A percentile compares a stretch with the other conserved stretches of the same genome.
Conservation (phyloP, 1,284 basidiomycete genomes). For the Boletus subluridellus region DNA sequence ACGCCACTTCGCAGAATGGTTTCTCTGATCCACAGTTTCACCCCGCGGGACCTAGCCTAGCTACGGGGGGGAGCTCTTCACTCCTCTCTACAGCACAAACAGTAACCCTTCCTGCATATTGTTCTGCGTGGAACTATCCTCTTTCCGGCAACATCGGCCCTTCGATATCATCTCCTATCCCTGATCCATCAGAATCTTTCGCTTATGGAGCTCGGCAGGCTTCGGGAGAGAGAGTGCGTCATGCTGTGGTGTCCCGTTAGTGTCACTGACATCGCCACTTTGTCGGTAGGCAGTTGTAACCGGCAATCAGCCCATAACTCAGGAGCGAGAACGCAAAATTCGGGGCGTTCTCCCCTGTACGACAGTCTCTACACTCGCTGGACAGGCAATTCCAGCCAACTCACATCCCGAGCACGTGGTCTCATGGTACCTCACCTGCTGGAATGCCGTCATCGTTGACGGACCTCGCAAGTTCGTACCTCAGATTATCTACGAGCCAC, state of each 20-base stretch:
- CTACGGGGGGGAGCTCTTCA: background rate
- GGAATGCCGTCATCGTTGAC: constrained; percentile 20
- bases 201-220: background rate
- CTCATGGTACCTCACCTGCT: background rate
- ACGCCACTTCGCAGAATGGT: background rate
- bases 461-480: constrained; percentile 48
- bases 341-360: background rate
- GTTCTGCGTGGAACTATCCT: background rate
- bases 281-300: background rate
- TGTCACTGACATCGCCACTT: background rate
- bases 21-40: background rate
- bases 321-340: background rate
- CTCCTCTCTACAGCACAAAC: background rate
- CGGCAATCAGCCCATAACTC: background rate
- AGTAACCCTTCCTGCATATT: no score
- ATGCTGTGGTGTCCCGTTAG: background rate
- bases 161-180: background rate
- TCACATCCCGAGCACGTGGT: background rate
- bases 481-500: constrained; percentile 63
- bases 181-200: background rate
- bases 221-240: background rate
- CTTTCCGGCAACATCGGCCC: background rate
- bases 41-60: background rate
- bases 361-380: background rate
- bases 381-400: background rate